Evolutionary conservation across 768 basidiomycete species (phyloP), one percentile per base, ranked within the genome.

Genomic region (Neoboletus magnificus): DNA sequence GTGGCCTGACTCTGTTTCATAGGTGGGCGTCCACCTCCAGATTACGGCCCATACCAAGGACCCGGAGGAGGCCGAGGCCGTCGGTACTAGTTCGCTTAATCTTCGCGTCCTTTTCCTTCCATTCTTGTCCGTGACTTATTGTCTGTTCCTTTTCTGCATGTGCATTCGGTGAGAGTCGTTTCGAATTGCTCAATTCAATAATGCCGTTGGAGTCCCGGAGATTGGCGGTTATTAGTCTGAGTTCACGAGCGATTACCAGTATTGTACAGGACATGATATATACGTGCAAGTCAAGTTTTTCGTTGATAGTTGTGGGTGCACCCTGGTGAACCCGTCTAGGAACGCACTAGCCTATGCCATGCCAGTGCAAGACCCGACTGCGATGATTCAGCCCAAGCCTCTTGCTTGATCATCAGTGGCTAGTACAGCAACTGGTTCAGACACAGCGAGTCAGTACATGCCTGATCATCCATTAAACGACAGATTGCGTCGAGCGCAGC

Each of bases 41-140:
- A 93, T 73, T 93, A 92, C 61, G 84, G 90, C 10, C 91, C 91
- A 18, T 92, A 92, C 62, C 86, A 86, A 67, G 89, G 89, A n/a
- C 91, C 89, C 1, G 76, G 75, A 54, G 72, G 74, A 35, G 71
- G 71, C 22, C 69, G 78, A 44, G 71, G 76, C n/a, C 71, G 80
- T 33, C 69, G 78, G 53, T 78, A 71, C 64, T 78, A 71, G 44
- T 15, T 27, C 30, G 10, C 30, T 45, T 35, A 40, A 53, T 48
- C 29, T 22, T 46, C 12, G 15, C 44, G 16, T 29, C 42, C 5
- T 33, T n/a, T 7, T 50, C 20, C 11, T 22, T 49, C 15, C 18
- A 22, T 27, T 65, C 58, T 48, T 55, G 59, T 58, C 41, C 56
- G 44, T 59, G 52, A 59, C 48, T 59, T 66, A 55, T 59, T 63